A percentile compares a stretch with the other conserved stretches of the same genome.
phyloP scores from a whole-genome alignment of 1,284 basidiomycete genomes.

The Moesziomyces globuligerus region DNA sequence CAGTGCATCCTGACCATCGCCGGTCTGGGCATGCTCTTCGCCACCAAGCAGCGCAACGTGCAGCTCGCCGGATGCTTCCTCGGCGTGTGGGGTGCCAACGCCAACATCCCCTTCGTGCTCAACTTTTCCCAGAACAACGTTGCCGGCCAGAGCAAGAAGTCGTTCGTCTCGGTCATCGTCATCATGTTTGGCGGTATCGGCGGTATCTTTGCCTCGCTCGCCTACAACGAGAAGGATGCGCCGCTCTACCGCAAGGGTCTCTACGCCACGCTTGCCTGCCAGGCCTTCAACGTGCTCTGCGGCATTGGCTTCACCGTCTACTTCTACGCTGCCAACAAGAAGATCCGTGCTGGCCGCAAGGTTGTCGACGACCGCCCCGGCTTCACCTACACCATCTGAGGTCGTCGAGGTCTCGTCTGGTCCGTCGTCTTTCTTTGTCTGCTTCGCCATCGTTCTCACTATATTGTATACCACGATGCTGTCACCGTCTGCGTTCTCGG shows the following conservation, averaged over 20 bases:
- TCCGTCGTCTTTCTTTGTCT: background rate
- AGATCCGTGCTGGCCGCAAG: conserved; percentile 48
- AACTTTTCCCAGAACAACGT: conserved; percentile 67
- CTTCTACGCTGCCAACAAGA: conserved; percentile 54
- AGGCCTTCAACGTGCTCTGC: conserved; percentile 52
- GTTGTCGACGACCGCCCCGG: conserved; percentile 50
- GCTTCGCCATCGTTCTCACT: background rate
- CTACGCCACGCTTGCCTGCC: conserved; percentile 51
- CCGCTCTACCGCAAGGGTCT: conserved; percentile 57
- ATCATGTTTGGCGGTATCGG: conserved; percentile 69
- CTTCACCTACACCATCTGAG: conserved; percentile 56
- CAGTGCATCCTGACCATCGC: conserved; percentile 65
- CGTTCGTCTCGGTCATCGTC: conserved; percentile 67
- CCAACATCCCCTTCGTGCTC: conserved; percentile 58
- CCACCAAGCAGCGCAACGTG: conserved; percentile 35
- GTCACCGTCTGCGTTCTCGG: background rate
- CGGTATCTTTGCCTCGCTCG: conserved; percentile 68
- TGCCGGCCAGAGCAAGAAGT: conserved; percentile 68
- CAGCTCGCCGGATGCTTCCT: conserved; percentile 67
- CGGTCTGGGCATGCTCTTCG: conserved; percentile 67
- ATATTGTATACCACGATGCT: background rate
- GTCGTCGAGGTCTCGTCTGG: background rate
- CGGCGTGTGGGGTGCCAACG: conserved; percentile 66
- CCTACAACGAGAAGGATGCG: conserved; percentile 63
- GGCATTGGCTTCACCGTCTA: conserved; percentile 41